phyloP scores from a whole-genome alignment of 2,329 filamentous ascomycete genomes.

The Fusarium sp. region DNA sequence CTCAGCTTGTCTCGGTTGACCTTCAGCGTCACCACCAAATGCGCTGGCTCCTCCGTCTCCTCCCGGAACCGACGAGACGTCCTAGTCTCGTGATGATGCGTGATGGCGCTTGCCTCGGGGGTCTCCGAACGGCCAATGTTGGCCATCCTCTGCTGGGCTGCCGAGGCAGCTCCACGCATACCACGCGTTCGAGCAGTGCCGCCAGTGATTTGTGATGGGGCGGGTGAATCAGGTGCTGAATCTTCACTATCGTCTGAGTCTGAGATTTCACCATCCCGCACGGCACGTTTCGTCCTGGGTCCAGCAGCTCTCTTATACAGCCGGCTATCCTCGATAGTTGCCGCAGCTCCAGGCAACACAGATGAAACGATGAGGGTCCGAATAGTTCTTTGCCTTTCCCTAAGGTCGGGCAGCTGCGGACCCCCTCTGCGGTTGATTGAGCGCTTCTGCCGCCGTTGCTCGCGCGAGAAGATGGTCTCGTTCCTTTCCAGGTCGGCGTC shows the following conservation, averaged over 20 bases:
- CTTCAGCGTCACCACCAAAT: constrained; percentile 81
- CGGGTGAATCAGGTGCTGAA: constrained; percentile 88
- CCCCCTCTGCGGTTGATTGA: constrained; percentile 95
- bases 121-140: constrained; percentile 89
- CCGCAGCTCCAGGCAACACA: constrained; percentile 89
- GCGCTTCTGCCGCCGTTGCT: constrained; percentile 94
- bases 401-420: constrained; percentile 94
- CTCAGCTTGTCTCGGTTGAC: constrained; percentile 81
- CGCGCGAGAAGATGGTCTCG: constrained; percentile 92
- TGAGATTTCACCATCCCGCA: constrained; percentile 78
- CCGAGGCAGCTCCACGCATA: constrained; percentile 89
- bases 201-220: constrained; percentile 77
- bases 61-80: constrained; percentile 79
- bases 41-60: constrained; percentile 83
- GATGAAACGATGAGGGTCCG: constrained; percentile 93
- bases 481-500: constrained; percentile 92
- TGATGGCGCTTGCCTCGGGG: constrained; percentile 77
- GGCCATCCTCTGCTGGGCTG: constrained; percentile 89
- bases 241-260: constrained; percentile 95
- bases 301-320: constrained; percentile 85
- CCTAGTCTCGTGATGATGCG: constrained; percentile 81
- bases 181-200: constrained; percentile 89
- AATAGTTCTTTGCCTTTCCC: constrained; percentile 93
- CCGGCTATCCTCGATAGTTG: constrained; percentile 85
- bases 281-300: constrained; percentile 69